Percentiles rank a stretch among this genome's conserved stretches.
Evolutionary conservation across 1,284 basidiomycete genomes (phyloP).

Genomic region (Exobasidium rhododendri): DNA sequence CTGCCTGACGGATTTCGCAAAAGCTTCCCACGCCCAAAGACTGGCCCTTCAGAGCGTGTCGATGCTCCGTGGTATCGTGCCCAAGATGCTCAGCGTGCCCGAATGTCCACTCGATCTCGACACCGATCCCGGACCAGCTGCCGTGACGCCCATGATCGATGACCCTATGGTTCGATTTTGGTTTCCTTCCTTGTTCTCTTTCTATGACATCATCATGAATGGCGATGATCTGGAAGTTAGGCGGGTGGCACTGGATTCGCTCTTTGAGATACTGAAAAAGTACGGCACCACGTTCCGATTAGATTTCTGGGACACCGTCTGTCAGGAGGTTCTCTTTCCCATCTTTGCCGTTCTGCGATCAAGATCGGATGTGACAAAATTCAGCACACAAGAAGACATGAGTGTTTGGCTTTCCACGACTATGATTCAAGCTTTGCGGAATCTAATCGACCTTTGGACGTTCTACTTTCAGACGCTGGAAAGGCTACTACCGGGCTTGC

Average conservation of each 20-base stretch:
- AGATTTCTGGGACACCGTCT: constrained; percentile 97
- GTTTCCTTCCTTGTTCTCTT: constrained; percentile 93
- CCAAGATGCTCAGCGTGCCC: constrained; percentile 69
- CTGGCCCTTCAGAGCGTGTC: constrained; percentile 93
- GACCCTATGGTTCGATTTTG: constrained; percentile 64
- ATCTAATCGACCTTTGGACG: constrained; percentile 93
- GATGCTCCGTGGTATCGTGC: constrained; percentile 79
- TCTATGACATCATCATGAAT: constrained; percentile 99
- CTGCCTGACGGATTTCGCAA: constrained; percentile 98
- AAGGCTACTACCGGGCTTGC: constrained; percentile 79
- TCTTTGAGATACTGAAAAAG: constrained; percentile 89
- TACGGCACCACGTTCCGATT: constrained; percentile 81
- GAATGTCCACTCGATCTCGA: constrained; percentile 37
- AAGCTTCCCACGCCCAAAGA: constrained; percentile 93
- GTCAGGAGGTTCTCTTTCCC: constrained; percentile 93
- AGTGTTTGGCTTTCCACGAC: constrained; percentile 99
- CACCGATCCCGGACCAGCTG: constrained; percentile 37
- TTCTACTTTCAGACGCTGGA: constrained; percentile 92
- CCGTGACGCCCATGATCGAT: constrained; percentile 34
- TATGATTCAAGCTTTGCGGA: constrained; percentile 95
- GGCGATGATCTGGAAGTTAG: constrained; percentile 98
- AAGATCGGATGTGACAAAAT: constrained; percentile 74
- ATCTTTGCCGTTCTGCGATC: constrained; percentile 95
- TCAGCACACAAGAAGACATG: constrained; percentile 97
- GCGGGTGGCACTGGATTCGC: constrained; percentile 77